phyloP scores from a whole-genome alignment of 2,329 filamentous ascomycete species.

The Hypoxylon sp. region DNA sequence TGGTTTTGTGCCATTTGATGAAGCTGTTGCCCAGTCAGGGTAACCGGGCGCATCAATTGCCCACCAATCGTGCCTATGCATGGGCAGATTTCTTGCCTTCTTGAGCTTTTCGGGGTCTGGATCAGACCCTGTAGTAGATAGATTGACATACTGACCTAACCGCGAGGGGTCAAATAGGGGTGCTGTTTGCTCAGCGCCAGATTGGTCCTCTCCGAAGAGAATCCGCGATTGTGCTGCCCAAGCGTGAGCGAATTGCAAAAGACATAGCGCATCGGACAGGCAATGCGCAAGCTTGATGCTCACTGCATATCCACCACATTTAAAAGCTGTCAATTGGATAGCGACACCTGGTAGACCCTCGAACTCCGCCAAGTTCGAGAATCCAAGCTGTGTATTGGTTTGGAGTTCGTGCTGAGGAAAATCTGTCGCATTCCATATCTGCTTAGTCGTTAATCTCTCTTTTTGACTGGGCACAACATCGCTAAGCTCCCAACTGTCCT shows the following conservation, averaged over 20 bases:
- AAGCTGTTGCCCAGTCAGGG: slow-evolving; percentile 47
- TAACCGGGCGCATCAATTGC: slow-evolving; percentile 52
- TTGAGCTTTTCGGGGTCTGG: slow-evolving; percentile 50
- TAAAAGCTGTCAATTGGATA: slow-evolving; percentile 59
- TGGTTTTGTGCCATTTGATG: slow-evolving; percentile 51
- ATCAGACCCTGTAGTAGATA: slow-evolving; percentile 42
- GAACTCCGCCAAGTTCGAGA: slow-evolving; percentile 52
- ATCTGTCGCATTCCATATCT: slow-evolving; percentile 55
- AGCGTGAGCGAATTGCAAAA: slow-evolving; percentile 60
- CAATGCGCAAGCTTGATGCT: slow-evolving; percentile 61
- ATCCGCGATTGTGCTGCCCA: slow-evolving; percentile 57
- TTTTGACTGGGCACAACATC: slow-evolving; percentile 52
- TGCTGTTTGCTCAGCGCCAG: no score
- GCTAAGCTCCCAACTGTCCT: slow-evolving; percentile 49
- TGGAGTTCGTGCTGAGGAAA: slow-evolving; percentile 57
- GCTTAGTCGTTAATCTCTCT: slow-evolving; percentile 44
- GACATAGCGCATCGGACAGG: slow-evolving; percentile 61
- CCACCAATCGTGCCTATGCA: slow-evolving; percentile 66
- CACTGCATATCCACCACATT: slow-evolving; percentile 60
- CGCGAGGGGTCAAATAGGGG: slow-evolving; percentile 59
- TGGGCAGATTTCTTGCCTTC: slow-evolving; percentile 57
- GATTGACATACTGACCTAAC: slow-evolving; percentile 57
- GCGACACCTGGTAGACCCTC: slow-evolving; percentile 53
- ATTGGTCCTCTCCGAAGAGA: slow-evolving; percentile 19
- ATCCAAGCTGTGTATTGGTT: slow-evolving; percentile 54